Evolutionary conservation across 148 eudicot species (phyloP), one percentile per base, ranked within the genome.

Genomic region (Nyssa sinensis): DNA sequence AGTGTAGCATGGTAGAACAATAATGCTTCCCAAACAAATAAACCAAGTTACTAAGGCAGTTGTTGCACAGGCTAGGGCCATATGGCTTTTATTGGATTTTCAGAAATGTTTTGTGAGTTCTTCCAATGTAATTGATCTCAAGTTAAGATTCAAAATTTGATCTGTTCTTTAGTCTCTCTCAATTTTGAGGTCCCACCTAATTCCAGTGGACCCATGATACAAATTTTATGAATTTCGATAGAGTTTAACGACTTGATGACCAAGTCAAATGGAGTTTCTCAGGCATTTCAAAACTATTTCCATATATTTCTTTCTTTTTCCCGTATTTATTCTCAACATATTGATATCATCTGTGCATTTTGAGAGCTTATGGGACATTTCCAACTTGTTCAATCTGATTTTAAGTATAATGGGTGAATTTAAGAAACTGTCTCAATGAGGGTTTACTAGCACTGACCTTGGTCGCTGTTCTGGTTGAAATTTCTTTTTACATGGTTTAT

Each of bases 31-130:
- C n/a, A n/a, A n/a, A 14, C 35, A 25, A 3, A 51, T 53, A 63
- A 63, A 23, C 41, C 61, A 73, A 63, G 68, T 62, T 63, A 73
- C 69, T 27, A 29, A 29, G 63, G 16, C 49, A 68, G 17, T 57
- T n/a, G 31, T 63, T 41, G 14, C 53, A 67, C 10, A 37, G 30
- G 31, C 55, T 67, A 44, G 51, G 51, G 3, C 17, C 12, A 44
- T 13, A 44, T 44, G 16, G 16, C 44, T 39, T 39, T 39, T 39
- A 12, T 44, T 44, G 17, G 51, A 19, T 44, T 44, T 2, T 44
- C 16, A 44, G 51, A 44, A 19, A 14, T 44, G 16, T 1, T 44
- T 19, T 44, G 51, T 19, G 12, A 44, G 16, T 44, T 44, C 17
- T 44, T 14, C 51, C 51, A 44, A 0, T 44, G 51, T 19, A 11